Conservation (phyloP, 2,329 filamentous ascomycete species). For the Cercospora nicotianae region DNA sequence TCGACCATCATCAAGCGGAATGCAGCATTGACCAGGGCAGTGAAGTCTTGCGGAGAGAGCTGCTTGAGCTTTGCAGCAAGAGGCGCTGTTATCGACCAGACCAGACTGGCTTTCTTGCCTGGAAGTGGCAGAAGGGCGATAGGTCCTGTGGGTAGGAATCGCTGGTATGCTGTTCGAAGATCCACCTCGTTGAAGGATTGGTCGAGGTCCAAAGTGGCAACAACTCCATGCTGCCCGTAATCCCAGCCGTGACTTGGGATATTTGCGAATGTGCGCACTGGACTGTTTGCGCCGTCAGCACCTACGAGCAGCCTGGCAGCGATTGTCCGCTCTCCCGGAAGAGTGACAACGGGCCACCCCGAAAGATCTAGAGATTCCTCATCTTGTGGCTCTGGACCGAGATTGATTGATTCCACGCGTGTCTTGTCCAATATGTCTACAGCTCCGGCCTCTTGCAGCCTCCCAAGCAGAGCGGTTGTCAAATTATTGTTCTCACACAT, state of each 20-base stretch:
- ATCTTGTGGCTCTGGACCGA: slow-evolving; percentile 63
- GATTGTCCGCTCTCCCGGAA: slow-evolving; percentile 65
- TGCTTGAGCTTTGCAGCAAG: slow-evolving; percentile 78
- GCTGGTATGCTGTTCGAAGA: slow-evolving; percentile 83
- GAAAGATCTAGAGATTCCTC: slow-evolving; percentile 66
- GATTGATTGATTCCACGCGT: slow-evolving; percentile 74
- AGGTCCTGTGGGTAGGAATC: slow-evolving; percentile 89
- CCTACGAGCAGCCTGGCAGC: slow-evolving; percentile 84
- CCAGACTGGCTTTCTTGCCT: slow-evolving; percentile 76
- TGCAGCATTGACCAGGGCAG: slow-evolving; percentile 87
- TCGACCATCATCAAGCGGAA: slow-evolving; percentile 81
- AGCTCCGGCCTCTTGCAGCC: slow-evolving; percentile 58
- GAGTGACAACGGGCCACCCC: slow-evolving; percentile 80
- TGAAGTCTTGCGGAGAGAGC: slow-evolving; percentile 70
- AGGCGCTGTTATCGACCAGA: slow-evolving; percentile 89
- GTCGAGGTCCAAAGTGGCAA: slow-evolving; percentile 76
- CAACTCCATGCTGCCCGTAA: slow-evolving; percentile 85
- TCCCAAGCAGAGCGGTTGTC: slow-evolving; percentile 69
- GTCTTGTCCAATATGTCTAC: slow-evolving; percentile 73
- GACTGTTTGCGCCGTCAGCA: slow-evolving; percentile 92
- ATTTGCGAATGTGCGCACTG: slow-evolving; percentile 83
- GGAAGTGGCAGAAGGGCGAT: slow-evolving; percentile 90
- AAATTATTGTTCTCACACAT: slow-evolving; percentile 97
- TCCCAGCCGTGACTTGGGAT: slow-evolving; percentile 90
- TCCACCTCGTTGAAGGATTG: slow-evolving; percentile 31